phyloP scores from a whole-genome alignment of 108 stramenopile species.

The Conticribra guillardii region DNA sequence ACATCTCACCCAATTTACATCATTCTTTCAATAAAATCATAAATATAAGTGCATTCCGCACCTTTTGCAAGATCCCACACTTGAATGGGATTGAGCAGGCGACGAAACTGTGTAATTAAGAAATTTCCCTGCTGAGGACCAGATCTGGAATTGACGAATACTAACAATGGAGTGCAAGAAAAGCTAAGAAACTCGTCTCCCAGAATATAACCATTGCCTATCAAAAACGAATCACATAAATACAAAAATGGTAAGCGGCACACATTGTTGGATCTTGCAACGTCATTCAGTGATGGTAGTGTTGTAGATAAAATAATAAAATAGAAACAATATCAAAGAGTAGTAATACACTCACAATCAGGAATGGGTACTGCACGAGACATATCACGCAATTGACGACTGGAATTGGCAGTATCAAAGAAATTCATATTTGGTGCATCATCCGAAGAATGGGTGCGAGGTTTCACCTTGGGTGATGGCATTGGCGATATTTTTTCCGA shows the following conservation, averaged over 20 bases:
- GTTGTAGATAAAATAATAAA: too few species aligned
- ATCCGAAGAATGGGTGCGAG: neutral
- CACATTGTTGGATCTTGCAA: too few species aligned
- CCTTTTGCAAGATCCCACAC: slow-evolving; percentile 88
- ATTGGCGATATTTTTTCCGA: slow-evolving; percentile 27
- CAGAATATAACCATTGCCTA: slow-evolving; percentile 83
- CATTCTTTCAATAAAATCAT: too few species aligned
- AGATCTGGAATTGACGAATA: slow-evolving; percentile 88
- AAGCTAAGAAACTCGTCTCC: slow-evolving; percentile 77
- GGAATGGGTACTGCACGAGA: slow-evolving; percentile 72
- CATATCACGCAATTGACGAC: slow-evolving; percentile 61
- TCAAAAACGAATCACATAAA: too few species aligned
- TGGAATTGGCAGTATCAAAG: slow-evolving; percentile 75
- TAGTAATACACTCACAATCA: too few species aligned
- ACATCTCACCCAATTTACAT: too few species aligned
- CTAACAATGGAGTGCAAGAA: slow-evolving; percentile 79
- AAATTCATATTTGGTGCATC: slow-evolving; percentile 45
- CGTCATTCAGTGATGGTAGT: too few species aligned
- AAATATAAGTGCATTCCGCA: too few species aligned
- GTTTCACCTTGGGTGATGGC: slow-evolving; percentile 34
- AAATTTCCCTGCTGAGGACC: slow-evolving; percentile 87
- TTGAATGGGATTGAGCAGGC: slow-evolving; percentile 88
- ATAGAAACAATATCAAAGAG: too few species aligned
- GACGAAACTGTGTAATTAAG: slow-evolving; percentile 78
- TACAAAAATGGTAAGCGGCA: too few species aligned